Evolutionary conservation across 352 stramenopile genomes (phyloP).

Genomic region (Globisporangium lucens): DNA sequence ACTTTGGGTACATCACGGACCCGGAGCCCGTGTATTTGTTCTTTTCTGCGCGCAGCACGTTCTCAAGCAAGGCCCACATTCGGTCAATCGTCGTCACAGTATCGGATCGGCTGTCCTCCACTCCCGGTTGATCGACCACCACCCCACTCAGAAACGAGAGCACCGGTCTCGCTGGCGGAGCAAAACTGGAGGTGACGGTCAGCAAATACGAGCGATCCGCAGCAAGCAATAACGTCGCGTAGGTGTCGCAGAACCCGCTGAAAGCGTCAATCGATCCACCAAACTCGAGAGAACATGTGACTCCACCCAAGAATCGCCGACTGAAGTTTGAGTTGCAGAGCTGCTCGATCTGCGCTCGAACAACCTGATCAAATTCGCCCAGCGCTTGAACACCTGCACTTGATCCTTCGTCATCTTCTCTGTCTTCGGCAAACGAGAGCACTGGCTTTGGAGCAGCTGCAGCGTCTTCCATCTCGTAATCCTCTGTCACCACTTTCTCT

Average conservation of each 20-base stretch:
- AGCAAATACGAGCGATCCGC: conserved; percentile 44
- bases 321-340: conserved; percentile 28
- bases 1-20: conserved; percentile 19
- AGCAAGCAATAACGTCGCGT: conserved; percentile 41
- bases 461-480: conserved; percentile 31
- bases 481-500: conserved; percentile 14
- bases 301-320: conserved; percentile 29
- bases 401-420: background rate
- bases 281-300: background rate
- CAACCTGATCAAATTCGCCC: conserved; percentile 3
- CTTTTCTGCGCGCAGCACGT: conserved; percentile 17
- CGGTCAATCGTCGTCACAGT: conserved; percentile 21
- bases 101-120: background rate
- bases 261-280: conserved; percentile 19
- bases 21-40: background rate
- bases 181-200: conserved; percentile 41
- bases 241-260: conserved; percentile 30
- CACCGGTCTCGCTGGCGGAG: conserved; percentile 34
- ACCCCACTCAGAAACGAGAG: conserved; percentile 53
- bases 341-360: conserved; percentile 19
- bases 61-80: conserved; percentile 39
- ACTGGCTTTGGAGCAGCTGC: conserved; percentile 13
- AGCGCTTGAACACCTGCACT: background rate
- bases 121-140: conserved; percentile 27
- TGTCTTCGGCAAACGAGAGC: background rate